Evolutionary conservation across 768 basidiomycete genomes (phyloP).

Genomic region (Agaricus subrufescens): DNA sequence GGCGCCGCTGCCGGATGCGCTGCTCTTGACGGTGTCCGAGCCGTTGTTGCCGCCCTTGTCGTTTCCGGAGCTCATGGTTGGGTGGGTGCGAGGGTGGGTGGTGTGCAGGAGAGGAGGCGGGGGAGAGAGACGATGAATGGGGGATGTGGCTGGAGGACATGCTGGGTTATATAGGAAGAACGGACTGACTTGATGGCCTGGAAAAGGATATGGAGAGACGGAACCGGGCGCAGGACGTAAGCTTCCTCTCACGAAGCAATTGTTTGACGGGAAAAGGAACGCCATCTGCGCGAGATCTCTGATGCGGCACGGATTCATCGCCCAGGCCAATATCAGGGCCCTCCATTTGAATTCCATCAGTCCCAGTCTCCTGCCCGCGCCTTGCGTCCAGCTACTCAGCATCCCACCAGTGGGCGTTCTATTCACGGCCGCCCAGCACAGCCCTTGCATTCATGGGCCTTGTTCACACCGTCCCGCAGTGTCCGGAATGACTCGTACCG

Average conservation of each 20-base stretch:
- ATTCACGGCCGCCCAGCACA: slow-evolving; percentile 25
- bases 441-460: slow-evolving; percentile 9
- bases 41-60: slow-evolving; percentile 27
- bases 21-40: slow-evolving; percentile 41
- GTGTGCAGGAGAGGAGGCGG: slow-evolving; percentile 13
- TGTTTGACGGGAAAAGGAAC: slow-evolving; percentile 25
- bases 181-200: slow-evolving; percentile 35
- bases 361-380: slow-evolving; percentile 17
- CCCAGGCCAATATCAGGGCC: slow-evolving; percentile 27
- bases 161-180: slow-evolving; percentile 26
- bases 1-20: slow-evolving; percentile 46
- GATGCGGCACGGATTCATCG: slow-evolving; percentile 32
- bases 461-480: slow-evolving; percentile 9
- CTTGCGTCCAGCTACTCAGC: slow-evolving; percentile 9
- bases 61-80: slow-evolving; percentile 26
- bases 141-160: too few species aligned
- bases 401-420: slow-evolving; percentile 27
- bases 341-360: slow-evolving; percentile 27
- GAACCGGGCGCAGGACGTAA: slow-evolving; percentile 19
- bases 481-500: slow-evolving; percentile 28
- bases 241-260: slow-evolving; percentile 18
- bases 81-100: background rate
- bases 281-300: slow-evolving; percentile 24
- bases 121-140: background rate
- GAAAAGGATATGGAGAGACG: slow-evolving; percentile 28